Base-by-base conservation (phyloP, 1,284 basidiomycete genomes). In the Cryptococcus deneoformans region DNA sequence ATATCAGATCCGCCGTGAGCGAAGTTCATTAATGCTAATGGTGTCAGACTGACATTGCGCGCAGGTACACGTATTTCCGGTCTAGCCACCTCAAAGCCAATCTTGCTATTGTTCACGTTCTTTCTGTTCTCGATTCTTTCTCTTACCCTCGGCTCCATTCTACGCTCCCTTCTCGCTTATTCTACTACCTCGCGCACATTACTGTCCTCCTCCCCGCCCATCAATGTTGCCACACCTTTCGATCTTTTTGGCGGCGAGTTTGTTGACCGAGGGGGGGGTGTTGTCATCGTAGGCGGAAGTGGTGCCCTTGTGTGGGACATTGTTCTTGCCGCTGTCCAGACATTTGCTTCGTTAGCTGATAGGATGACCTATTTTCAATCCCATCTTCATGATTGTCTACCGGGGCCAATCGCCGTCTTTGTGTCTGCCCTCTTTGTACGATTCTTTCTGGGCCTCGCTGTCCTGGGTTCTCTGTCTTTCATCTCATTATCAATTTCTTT, bases 381-480 rank as follows among this genome's bases (percentile, higher is more conserved):
- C 7, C 39, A 50, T 1, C 12, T 50, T 8, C 20, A 20, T 20
- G 20, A 20, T 20, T 20, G 20, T 20, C 20, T 20, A 20, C 52
- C 59, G 1, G 40, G 50, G 6, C 20, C 53, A n/a, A 8, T 63
- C 35, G 54, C 56, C 2, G 47, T 39, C 14, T 44, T 51, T 7
- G 11, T 64, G 10, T 50, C 62, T 3, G 59, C 52, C 0, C 38
- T 71, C 5, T 63, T 62, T 0, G 53, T 76, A 11, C 59, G 75
- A 10, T 66, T 73, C 52, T 56, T 75, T 20, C 64, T 78, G 16
- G 77, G 77, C 11, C 54, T 78, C n/a, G 66, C 72, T 6, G 62
- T 77, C 20, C 59, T 78, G 40, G 77, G 77, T 4, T 69, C 69
- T 5, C 59, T 76, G 12, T 72, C 70, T 6, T 76, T 76, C 58